Evolutionary conservation across 371 early-diverging fungal species (phyloP).

Genomic region (Rhizopus arrhizus): DNA sequence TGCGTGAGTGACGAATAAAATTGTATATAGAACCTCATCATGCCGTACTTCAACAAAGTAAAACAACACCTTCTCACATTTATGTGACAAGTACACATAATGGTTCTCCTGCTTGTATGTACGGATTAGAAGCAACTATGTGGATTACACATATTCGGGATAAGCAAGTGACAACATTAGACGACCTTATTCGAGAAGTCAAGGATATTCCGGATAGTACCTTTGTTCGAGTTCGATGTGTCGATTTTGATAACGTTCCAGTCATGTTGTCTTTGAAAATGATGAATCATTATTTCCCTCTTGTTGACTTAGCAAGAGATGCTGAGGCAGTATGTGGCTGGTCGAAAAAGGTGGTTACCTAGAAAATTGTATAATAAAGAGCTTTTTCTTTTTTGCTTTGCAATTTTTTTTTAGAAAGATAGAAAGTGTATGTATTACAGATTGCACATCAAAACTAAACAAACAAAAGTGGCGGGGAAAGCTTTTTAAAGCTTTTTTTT

Average conservation of each 20-base stretch:
- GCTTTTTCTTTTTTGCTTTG: background rate
- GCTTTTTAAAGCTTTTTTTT: background rate
- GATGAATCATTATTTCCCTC: constrained; percentile 78
- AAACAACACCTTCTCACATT: constrained; percentile 69
- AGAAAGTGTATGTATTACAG: background rate
- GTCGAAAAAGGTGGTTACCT: background rate
- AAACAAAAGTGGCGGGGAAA: background rate
- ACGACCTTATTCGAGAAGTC: constrained; percentile 67
- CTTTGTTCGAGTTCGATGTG: constrained; percentile 83
- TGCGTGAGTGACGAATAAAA: background rate
- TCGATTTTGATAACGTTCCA: constrained; percentile 82
- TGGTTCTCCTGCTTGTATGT: constrained; percentile 85
- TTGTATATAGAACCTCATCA: constrained; percentile 71
- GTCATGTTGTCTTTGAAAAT: constrained; percentile 79
- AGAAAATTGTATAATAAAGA: background rate
- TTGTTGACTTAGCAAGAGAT: constrained; percentile 46
- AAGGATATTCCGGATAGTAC: constrained; percentile 66
- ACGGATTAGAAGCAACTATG: constrained; percentile 79
- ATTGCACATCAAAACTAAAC: background rate
- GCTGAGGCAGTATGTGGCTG: background rate
- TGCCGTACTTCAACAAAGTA: constrained; percentile 79
- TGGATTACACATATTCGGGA: constrained; percentile 80
- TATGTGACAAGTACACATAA: constrained; percentile 74
- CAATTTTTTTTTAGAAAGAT: background rate
- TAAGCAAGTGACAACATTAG: constrained; percentile 61